A percentile compares a stretch with the other conserved stretches of the same genome.
These are phyloP conservation scores for Stenocarpella maydis DNA, from an alignment of 2,329 filamentous ascomycete species.

Conservation along the genomic window DNA sequence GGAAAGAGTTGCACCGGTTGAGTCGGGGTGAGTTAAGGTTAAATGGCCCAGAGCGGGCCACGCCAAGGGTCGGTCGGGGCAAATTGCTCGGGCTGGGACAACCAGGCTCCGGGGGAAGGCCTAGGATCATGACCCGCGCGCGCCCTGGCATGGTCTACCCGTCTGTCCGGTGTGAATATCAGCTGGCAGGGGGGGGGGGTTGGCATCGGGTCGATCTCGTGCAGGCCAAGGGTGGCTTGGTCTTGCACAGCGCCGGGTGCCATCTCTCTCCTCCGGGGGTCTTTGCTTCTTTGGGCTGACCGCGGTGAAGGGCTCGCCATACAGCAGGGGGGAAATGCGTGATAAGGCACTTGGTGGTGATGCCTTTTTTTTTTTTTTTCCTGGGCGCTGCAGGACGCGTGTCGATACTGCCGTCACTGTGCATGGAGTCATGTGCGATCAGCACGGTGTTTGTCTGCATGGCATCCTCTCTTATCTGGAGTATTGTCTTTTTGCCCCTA, in stretches of 20 bases:
- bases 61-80: constrained; percentile 8
- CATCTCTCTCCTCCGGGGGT: not conserved
- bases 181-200: not conserved
- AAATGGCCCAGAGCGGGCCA: not conserved
- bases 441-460: not conserved
- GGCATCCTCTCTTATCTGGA: too few species aligned
- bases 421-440: not conserved
- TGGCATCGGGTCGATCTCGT: constrained; percentile 9
- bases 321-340: not conserved
- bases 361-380: too few species aligned
- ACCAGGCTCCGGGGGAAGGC: not conserved
- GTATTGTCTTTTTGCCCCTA: not conserved
- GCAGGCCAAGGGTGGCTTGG: constrained; percentile 25
- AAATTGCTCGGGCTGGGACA: constrained; percentile 6
- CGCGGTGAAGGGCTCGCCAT: not conserved
- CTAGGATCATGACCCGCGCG: too few species aligned
- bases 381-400: constrained; percentile 2
- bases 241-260: not conserved
- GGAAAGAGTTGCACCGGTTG: too few species aligned
- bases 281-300: not conserved
- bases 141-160: constrained; percentile 6
- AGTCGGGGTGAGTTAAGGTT: not conserved
- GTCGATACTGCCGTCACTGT: constrained; percentile 7
- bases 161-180: not conserved
- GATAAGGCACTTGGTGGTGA: constrained; percentile 3